phyloP scores from a whole-genome alignment of 2,329 filamentous ascomycete genomes.

The Penicillium sp. region DNA sequence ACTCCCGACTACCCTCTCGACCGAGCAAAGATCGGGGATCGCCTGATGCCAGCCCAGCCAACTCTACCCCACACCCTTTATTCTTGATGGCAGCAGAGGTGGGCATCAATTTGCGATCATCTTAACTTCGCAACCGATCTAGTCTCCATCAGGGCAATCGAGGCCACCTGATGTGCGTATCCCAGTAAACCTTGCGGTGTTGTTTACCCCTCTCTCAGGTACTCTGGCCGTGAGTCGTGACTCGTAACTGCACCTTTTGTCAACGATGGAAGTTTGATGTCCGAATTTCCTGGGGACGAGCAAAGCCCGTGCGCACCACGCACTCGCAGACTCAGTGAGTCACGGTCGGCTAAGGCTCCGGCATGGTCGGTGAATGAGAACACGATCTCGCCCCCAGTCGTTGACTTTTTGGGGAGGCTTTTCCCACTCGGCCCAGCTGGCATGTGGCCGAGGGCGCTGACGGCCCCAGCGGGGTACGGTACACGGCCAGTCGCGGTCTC shows the following conservation, averaged over 20 bases:
- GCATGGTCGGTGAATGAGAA: not conserved
- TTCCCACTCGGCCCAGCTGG: constrained; percentile 7
- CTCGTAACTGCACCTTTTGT: not conserved
- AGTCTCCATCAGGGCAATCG: constrained; percentile 8
- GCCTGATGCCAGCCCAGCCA: constrained; percentile 12
- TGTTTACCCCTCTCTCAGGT: not conserved
- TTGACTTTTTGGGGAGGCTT: not conserved
- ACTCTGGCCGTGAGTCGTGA: no score
- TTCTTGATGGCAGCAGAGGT: not conserved
- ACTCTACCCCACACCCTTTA: constrained; percentile 17
- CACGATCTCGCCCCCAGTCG: not conserved
- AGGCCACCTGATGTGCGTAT: constrained; percentile 16
- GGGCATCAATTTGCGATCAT: constrained; percentile 20
- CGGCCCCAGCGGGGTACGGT: constrained; percentile 8
- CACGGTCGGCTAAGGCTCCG: constrained; percentile 20
- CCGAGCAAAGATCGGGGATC: constrained; percentile 6
- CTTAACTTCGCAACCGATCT: constrained; percentile 4
- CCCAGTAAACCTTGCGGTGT: not conserved
- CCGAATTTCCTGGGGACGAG: not conserved
- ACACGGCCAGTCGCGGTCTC: not conserved
- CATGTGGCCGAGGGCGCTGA: constrained; percentile 11
- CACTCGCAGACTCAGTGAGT: constrained; percentile 11
- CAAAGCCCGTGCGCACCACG: constrained; percentile 10
- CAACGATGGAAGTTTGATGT: not conserved
- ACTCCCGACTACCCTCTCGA: not conserved